A percentile compares a stretch with the other conserved stretches of the same genome.
Evolutionary conservation across 2,329 filamentous ascomycete genomes (phyloP).

Genomic region (Fusarium xylarioides): DNA sequence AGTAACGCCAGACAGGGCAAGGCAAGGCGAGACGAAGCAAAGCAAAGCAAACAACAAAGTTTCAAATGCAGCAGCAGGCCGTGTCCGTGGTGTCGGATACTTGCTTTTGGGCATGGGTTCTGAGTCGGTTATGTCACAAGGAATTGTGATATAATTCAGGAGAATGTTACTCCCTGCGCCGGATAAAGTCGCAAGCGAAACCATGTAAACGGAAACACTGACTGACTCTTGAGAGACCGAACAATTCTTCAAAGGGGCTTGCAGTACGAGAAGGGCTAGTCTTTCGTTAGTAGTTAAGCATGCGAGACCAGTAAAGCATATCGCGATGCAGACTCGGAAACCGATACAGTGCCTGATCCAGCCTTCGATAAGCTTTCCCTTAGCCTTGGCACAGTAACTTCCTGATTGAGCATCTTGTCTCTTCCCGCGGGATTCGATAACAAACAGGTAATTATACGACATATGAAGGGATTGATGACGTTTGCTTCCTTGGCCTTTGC

Average conservation of each 20-base stretch:
- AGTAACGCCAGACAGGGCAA: neutral
- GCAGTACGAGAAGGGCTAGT: conserved; percentile 1
- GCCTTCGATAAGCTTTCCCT: conserved; percentile 15
- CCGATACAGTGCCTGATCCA: conserved; percentile 5
- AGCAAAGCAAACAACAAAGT: conserved; percentile 18
- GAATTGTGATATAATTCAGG: neutral
- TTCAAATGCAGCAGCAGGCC: conserved; percentile 21
- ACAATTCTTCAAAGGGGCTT: neutral
- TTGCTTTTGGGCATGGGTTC: conserved; percentile 17
- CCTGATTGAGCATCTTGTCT: neutral
- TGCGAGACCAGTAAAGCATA: neutral
- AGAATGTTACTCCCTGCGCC: conserved; percentile 4
- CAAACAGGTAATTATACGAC: conserved; percentile 3
- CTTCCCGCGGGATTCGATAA: neutral
- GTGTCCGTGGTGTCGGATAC: conserved; percentile 8
- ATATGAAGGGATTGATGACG: conserved; percentile 8
- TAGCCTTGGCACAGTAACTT: neutral
- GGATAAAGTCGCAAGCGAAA: conserved; percentile 16
- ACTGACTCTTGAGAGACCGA: neutral
- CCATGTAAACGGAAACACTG: neutral
- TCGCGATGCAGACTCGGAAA: neutral
- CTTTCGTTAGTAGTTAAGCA: neutral
- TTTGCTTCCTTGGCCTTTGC: neutral
- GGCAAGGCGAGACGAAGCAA: neutral
- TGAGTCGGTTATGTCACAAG: conserved; percentile 8